Evolutionary conservation across 1,284 basidiomycete species (phyloP).

Genomic region (Ganoderma sinense): DNA sequence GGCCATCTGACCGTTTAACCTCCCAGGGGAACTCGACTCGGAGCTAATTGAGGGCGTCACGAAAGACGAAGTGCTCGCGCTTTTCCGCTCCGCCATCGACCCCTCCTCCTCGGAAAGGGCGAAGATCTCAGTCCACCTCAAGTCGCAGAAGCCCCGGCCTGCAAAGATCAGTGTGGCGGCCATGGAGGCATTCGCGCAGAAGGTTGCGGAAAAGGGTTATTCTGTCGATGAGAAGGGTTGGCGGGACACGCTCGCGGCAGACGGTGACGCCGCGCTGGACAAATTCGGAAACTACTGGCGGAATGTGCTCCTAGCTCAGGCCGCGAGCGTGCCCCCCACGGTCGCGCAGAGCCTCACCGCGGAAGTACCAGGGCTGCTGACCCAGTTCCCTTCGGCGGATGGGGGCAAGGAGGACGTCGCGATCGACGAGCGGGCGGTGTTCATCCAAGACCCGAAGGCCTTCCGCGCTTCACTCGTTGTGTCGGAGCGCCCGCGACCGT

Average conservation of each 20-base stretch:
- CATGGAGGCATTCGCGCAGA: slow-evolving; percentile 66
- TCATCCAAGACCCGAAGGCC: slow-evolving; percentile 71
- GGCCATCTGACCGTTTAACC: background rate
- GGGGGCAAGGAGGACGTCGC: slow-evolving; percentile 56
- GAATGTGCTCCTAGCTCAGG: slow-evolving; percentile 55
- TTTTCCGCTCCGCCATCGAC: slow-evolving; percentile 80
- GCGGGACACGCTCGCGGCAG: slow-evolving; percentile 51
- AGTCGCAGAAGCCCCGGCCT: slow-evolving; percentile 68
- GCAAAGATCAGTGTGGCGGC: slow-evolving; percentile 74
- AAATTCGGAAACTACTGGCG: slow-evolving; percentile 66
- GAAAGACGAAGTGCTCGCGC: slow-evolving; percentile 80
- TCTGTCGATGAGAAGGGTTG: slow-evolving; percentile 58
- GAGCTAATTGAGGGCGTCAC: slow-evolving; percentile 67
- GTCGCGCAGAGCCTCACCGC: slow-evolving; percentile 59
- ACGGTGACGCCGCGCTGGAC: slow-evolving; percentile 54
- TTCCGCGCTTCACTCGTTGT: slow-evolving; percentile 73
- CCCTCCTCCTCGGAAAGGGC: slow-evolving; percentile 72
- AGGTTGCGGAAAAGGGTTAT: slow-evolving; percentile 61
- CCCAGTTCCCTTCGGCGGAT: slow-evolving; percentile 57
- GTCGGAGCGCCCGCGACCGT: slow-evolving; percentile 62
- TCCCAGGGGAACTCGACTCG: slow-evolving; percentile 72
- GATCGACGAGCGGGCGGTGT: slow-evolving; percentile 59
- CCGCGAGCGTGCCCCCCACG: slow-evolving; percentile 39
- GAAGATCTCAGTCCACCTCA: slow-evolving; percentile 86
- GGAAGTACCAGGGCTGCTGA: slow-evolving; percentile 60